Evolutionary conservation across 164 flowering plant genomes (phyloP), one percentile per base, ranked within the genome.

Genomic region (Berberis thunbergii): DNA sequence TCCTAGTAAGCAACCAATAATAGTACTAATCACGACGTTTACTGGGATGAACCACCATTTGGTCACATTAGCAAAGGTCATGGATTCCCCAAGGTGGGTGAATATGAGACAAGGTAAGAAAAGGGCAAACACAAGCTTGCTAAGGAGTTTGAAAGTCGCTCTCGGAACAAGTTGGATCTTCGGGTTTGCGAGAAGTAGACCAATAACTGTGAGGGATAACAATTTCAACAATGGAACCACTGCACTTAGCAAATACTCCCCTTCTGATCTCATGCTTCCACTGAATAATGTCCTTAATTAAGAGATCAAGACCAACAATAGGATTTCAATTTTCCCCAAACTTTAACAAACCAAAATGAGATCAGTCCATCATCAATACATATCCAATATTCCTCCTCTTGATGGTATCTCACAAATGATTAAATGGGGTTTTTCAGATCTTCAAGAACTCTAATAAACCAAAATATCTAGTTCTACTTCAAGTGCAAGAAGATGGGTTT

Each of bases 1-100:
- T 41, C 98, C 98, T 55, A 89, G 73, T 1, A 86, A 13, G 72
- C 80, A 86, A 48, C 96, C 98, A 38, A 81, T 75, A 10, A 60
- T 7, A 0, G 91, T 87, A 59, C 88, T 84, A 2, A 92, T 44
- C 42, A 89, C 43, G 54, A 87, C 93, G 66, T 87, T 89, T 3
- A 85, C 86, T 0, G 96, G 98, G 41, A 92, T 80, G 70, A 92
- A 89, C 98, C 98, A 92, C 98, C 96, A 89, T 1, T 26, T 66
- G 3, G 69, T 46, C 6, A 84, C 62, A 68, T 80, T 87, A 13
- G 75, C 40, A 2, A 84, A 68, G 6, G 86, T 83, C 6, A 92
- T 81, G 57, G 79, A 70, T 66, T 79, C 71, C 26, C 98, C 98
- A 38, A 89, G 82, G 41, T 86, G 82, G 5, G 81, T 80, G 69